These are phyloP conservation scores for Phialophora verrucosa DNA, from an alignment of 2,329 filamentous ascomycete species.

Conservation along the genomic window DNA sequence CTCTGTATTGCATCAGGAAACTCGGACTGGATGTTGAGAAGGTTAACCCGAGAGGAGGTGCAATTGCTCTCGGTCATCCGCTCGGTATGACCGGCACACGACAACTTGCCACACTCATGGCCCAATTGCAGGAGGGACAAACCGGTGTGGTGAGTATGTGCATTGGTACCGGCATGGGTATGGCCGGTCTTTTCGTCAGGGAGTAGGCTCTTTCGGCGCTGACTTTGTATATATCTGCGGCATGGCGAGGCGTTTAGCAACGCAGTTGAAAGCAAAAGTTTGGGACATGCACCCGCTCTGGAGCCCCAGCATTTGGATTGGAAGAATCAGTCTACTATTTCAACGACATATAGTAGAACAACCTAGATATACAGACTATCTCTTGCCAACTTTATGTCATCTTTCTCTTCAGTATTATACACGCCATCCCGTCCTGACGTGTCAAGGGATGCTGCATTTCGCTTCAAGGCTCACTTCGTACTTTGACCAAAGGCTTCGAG, in stretches of 20 bases:
- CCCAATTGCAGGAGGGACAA: conserved; percentile 70
- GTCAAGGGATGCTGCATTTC: not conserved
- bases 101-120: conserved; percentile 76
- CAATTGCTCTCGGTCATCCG: conserved; percentile 92
- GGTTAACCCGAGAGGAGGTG: conserved; percentile 91
- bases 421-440: not conserved
- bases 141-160: conserved; percentile 92
- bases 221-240: not conserved
- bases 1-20: conserved; percentile 72
- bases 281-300: not conserved
- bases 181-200: conserved; percentile 70
- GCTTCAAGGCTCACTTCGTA: not conserved
- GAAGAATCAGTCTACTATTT: not conserved
- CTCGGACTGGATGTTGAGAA: conserved; percentile 63
- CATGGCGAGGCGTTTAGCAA: conserved; percentile 1
- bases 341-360: not conserved
- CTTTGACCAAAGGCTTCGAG: not conserved
- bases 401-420: not conserved
- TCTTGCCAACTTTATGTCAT: not conserved
- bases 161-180: conserved; percentile 80
- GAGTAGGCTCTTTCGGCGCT: conserved; percentile 54
- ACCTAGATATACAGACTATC: not conserved
- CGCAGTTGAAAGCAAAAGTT: not conserved
- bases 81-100: conserved; percentile 86
- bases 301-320: not conserved